Conservation (phyloP, 208 protist genomes). For the Wallacemonas sp. region DNA sequence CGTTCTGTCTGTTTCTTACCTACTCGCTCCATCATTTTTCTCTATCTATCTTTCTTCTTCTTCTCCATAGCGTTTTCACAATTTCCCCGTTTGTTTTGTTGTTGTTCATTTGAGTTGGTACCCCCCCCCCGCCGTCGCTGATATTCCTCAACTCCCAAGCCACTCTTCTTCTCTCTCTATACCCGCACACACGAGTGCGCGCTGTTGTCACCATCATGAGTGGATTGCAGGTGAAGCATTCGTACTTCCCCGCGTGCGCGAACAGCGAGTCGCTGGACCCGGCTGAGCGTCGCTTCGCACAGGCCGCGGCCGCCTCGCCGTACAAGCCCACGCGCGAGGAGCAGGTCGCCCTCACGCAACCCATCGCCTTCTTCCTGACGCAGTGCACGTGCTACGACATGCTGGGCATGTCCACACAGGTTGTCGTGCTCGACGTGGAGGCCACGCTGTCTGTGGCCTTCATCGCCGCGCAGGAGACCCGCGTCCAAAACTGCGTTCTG, state of each 20-base stretch:
- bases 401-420: constrained; percentile 83
- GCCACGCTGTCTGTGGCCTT: constrained; percentile 76
- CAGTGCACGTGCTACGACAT: constrained; percentile 86
- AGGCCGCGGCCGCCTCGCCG: constrained; percentile 22
- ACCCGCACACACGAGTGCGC: no score
- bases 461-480: constrained; percentile 87
- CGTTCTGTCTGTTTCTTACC: background rate
- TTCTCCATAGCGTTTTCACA: background rate
- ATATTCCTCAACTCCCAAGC: no score
- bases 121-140: no score
- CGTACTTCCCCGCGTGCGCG: constrained; percentile 27
- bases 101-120: background rate
- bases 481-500: constrained; percentile 76
- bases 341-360: constrained; percentile 50
- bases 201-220: constrained; percentile 31
- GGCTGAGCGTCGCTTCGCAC: constrained; percentile 10
- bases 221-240: constrained; percentile 28
- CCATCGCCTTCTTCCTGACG: constrained; percentile 65
- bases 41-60: constrained; percentile 9
- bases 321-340: constrained; percentile 68
- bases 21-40: background rate
- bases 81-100: background rate
- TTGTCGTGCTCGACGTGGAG: constrained; percentile 82
- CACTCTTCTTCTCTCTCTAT: background rate
- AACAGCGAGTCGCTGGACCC: background rate